These are phyloP conservation scores for Ustilago esculenta DNA, from an alignment of 1,284 basidiomycete genomes.

Conservation along the genomic window DNA sequence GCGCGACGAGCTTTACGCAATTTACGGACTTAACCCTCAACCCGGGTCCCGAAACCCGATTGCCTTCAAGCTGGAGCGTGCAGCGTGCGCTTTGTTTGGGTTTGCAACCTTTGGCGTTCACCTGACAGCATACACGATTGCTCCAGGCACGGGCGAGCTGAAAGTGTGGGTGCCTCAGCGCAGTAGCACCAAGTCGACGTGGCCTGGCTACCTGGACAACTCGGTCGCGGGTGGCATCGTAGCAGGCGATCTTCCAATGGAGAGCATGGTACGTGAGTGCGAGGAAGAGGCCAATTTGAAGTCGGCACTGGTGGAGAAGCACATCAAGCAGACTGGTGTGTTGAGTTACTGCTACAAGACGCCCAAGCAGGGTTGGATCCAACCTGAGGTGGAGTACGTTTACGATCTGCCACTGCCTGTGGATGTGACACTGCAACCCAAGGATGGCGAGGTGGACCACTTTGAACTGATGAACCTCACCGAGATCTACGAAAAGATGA, in stretches of 20 bases:
- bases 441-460: slow-evolving; percentile 91
- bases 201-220: slow-evolving; percentile 59
- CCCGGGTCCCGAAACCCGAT: slow-evolving; percentile 64
- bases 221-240: slow-evolving; percentile 72
- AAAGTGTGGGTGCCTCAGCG: slow-evolving; percentile 88
- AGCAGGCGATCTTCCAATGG: slow-evolving; percentile 78
- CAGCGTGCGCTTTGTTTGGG: slow-evolving; percentile 87
- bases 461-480: slow-evolving; percentile 72
- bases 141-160: slow-evolving; percentile 32
- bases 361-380: slow-evolving; percentile 70
- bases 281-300: slow-evolving; percentile 88
- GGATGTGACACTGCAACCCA: slow-evolving; percentile 75
- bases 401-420: slow-evolving; percentile 60
- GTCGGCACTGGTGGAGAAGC: slow-evolving; percentile 73
- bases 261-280: slow-evolving; percentile 88
- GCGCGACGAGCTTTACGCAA: slow-evolving; percentile 60
- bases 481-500: slow-evolving; percentile 54
- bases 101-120: slow-evolving; percentile 88
- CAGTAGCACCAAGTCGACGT: slow-evolving; percentile 86
- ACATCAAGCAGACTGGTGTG: slow-evolving; percentile 70
- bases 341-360: slow-evolving; percentile 74
- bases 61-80: slow-evolving; percentile 87
- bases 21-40: slow-evolving; percentile 48
- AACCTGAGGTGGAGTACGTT: slow-evolving; percentile 65
- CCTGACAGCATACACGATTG: slow-evolving; percentile 71